phyloP scores from a whole-genome alignment of 2,329 filamentous ascomycete species.

The Berkeleyomyces basicola region DNA sequence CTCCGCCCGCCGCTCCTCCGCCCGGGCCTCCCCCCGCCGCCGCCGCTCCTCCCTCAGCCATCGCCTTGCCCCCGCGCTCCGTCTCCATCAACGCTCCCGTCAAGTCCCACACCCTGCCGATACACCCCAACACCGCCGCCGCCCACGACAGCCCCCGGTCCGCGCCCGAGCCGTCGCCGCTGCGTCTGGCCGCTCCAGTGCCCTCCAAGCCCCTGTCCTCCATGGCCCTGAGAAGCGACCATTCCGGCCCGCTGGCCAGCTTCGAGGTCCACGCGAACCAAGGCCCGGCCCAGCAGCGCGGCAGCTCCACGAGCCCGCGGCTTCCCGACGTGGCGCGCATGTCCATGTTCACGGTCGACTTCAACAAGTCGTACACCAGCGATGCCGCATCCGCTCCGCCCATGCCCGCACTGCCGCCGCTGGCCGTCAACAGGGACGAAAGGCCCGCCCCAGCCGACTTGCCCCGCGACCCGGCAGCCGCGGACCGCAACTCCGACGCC shows the following conservation, averaged over 20 bases:
- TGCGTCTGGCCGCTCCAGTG: background rate
- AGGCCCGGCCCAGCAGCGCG: conserved; percentile 8
- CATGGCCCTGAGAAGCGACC: background rate
- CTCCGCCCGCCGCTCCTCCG: background rate
- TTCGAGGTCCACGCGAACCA: background rate
- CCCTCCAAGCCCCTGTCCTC: background rate
- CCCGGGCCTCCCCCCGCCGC: background rate
- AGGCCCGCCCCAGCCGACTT: background rate
- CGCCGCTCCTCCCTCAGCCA: background rate
- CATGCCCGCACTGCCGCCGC: conserved; percentile 16
- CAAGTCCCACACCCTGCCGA: background rate
- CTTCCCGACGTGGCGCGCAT: conserved; percentile 41
- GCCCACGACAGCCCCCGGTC: background rate
- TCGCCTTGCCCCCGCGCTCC: background rate
- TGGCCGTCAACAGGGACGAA: background rate
- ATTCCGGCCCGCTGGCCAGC: background rate
- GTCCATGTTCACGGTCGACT: conserved; percentile 42
- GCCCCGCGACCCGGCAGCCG: background rate
- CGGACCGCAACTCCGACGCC: background rate
- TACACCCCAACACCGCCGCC: background rate
- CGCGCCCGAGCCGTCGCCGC: background rate
- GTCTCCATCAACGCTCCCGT: background rate
- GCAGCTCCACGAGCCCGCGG: conserved; percentile 37
- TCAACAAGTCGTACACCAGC: conserved; percentile 28
- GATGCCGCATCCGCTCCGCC: conserved; percentile 18